Base-by-base conservation (phyloP, 345 rosid species). In the Eucalyptus grandis region DNA sequence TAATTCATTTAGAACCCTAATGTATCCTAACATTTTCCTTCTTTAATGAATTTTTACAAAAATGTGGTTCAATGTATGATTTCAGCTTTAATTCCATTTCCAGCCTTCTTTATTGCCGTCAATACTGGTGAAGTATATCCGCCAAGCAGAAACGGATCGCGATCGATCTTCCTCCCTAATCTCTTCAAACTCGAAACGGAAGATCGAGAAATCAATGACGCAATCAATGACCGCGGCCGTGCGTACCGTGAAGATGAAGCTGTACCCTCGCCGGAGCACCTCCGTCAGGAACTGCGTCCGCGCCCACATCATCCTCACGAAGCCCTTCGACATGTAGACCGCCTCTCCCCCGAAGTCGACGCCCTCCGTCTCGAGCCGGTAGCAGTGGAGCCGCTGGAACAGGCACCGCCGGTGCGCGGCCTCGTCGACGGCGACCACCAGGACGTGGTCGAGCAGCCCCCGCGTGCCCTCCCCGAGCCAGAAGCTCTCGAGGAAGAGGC, bases 231-330 rank as follows among this genome's bases (percentile, higher is more conserved):
- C 58, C 58, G 62, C 62, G 62, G 62, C 30, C 62, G 30, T 19
- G 58, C 87, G 43, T 93, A 94, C 99, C 97, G 99, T 95, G 93
- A 98, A 95, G 49, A 97, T 67, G 89, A 98, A 92, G 90, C 80
- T 93, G 88, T 96, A 95, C 58, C 99, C 99, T 44, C 93, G 95
- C 24, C 87, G 91, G 46, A 98, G 98, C 4, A 98, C 95, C 16
- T 96, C 94, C 7, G 91, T 88, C 27, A 96, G 94, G 31, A 98
- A 93, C 31, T 40, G 86, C 14, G 98, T 98, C 67, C 99, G 91
- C 8, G 93, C 90, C 99, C 99, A 96, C 99, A 96, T 98, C 99
- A 98, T 95, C 92, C 91, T 94, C 44, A 97, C 91, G 89, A 97
- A 98, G 14, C 93, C 99, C 5, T 80, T 62, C 2, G 99, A 94